These are phyloP conservation scores for Fraxinus ornus DNA, from an alignment of 305 asterid genomes.

Conservation along the genomic window DNA sequence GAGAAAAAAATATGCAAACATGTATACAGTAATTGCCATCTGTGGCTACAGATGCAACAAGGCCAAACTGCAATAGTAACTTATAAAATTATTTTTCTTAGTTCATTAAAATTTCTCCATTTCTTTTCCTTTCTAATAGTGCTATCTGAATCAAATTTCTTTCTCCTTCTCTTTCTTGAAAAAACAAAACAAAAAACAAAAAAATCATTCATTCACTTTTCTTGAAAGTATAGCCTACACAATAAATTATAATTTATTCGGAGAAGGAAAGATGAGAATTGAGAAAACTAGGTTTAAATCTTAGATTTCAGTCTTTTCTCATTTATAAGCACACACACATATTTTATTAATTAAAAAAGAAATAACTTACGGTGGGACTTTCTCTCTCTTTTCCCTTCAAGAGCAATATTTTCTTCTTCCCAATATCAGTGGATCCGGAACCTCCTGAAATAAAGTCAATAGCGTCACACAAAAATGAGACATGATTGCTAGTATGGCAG, in stretches of 20 bases:
- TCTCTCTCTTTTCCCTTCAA: conserved; percentile 80
- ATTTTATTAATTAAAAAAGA: not conserved
- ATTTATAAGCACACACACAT: not conserved
- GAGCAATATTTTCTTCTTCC: conserved; percentile 79
- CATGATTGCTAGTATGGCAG: not conserved
- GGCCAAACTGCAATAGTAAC: not conserved
- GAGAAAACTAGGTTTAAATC: not conserved
- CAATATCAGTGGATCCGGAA: conserved; percentile 44
- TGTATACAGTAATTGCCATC: not conserved
- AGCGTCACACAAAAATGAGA: conserved; percentile 22
- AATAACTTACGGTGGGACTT: conserved; percentile 58
- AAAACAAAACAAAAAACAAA: too few relatives aligned
- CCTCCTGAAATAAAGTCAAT: conserved; percentile 49
- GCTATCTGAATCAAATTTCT: not conserved
- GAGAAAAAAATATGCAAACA: not conserved
- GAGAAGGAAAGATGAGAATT: not conserved
- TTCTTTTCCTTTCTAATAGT: not conserved
- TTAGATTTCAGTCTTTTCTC: not conserved
- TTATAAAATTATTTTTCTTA: not conserved
- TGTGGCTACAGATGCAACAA: not conserved
- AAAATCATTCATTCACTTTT: not conserved
- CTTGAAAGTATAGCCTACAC: not conserved
- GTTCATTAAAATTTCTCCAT: not conserved
- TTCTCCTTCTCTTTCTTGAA: not conserved
- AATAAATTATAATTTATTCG: not conserved